A percentile compares a stretch with the other conserved stretches of the same genome.
Evolutionary conservation across 2,329 filamentous ascomycete genomes (phyloP).

Genomic region (Hypoxylon sp.): DNA sequence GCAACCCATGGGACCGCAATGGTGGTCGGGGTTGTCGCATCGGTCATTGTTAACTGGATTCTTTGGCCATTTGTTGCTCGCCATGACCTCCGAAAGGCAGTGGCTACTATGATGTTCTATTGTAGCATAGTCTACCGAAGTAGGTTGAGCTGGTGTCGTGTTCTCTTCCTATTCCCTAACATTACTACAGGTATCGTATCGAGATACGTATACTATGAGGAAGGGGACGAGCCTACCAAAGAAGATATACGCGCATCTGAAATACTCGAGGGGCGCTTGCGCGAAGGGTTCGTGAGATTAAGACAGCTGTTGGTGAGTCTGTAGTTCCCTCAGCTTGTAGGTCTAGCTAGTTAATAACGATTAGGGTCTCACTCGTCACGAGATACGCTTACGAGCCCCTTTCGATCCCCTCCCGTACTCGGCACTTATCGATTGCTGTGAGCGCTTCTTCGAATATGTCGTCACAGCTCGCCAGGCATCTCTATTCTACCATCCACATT

Average conservation of each 20-base stretch:
- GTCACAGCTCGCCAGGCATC: constrained; percentile 71
- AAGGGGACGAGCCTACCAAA: constrained; percentile 65
- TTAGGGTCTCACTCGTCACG: constrained; percentile 68
- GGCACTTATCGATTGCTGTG: constrained; percentile 68
- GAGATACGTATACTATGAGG: constrained; percentile 72
- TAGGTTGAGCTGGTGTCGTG: constrained; percentile 46
- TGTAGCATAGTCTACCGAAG: constrained; percentile 70
- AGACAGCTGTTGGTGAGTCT: constrained; percentile 65
- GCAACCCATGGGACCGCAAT: constrained; percentile 66
- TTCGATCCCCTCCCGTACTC: constrained; percentile 71
- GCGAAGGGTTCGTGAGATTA: constrained; percentile 72
- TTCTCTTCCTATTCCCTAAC: constrained; percentile 11
- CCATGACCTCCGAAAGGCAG: constrained; percentile 69
- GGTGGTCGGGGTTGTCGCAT: constrained; percentile 67
- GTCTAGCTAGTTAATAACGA: constrained; percentile 22
- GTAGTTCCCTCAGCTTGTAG: not conserved
- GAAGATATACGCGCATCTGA: constrained; percentile 68
- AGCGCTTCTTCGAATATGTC: constrained; percentile 72
- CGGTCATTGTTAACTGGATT: constrained; percentile 70
- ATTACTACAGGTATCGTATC: constrained; percentile 61
- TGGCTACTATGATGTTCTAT: constrained; percentile 71
- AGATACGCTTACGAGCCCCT: constrained; percentile 70
- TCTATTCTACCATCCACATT: constrained; percentile 69
- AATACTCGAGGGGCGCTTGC: constrained; percentile 70
- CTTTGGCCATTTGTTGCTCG: constrained; percentile 74